These are phyloP conservation scores for Ammopiptanthus mongolicus DNA, from an alignment of 306 rosid species.

Conservation along the genomic window DNA sequence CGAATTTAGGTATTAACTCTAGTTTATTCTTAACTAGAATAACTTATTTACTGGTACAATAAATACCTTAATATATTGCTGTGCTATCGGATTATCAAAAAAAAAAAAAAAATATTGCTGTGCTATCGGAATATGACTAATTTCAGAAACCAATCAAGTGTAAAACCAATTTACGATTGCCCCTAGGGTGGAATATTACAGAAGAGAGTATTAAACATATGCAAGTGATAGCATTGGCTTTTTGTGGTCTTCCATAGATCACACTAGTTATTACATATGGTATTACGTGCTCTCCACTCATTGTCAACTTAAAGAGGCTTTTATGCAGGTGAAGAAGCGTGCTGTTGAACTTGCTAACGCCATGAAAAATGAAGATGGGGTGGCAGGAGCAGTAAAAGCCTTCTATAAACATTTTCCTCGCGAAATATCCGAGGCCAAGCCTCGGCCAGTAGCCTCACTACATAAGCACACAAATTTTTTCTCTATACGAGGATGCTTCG, in stretches of 20 bases:
- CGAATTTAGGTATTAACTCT: no score
- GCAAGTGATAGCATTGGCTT: not conserved
- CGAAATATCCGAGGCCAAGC: not conserved
- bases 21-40: not conserved
- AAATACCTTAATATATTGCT: not conserved
- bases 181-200: not conserved
- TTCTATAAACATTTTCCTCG: slow-evolving; percentile 63
- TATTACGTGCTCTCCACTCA: not conserved
- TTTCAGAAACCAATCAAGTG: not conserved
- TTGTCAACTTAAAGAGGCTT: not conserved
- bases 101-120: no score
- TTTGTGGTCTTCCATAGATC: not conserved
- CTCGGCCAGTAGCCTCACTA: not conserved
- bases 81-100: no score
- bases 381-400: slow-evolving; percentile 69
- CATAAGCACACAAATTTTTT: not conserved
- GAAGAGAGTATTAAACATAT: not conserved
- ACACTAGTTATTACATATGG: not conserved
- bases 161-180: not conserved
- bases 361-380: slow-evolving; percentile 85
- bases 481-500: slow-evolving; percentile 45
- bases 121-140: not conserved
- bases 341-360: slow-evolving; percentile 63
- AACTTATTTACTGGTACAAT: not conserved
- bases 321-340: slow-evolving; percentile 58